Evolutionary conservation across 116 monocot species (phyloP).

Genomic region (Cymodocea nodosa): DNA sequence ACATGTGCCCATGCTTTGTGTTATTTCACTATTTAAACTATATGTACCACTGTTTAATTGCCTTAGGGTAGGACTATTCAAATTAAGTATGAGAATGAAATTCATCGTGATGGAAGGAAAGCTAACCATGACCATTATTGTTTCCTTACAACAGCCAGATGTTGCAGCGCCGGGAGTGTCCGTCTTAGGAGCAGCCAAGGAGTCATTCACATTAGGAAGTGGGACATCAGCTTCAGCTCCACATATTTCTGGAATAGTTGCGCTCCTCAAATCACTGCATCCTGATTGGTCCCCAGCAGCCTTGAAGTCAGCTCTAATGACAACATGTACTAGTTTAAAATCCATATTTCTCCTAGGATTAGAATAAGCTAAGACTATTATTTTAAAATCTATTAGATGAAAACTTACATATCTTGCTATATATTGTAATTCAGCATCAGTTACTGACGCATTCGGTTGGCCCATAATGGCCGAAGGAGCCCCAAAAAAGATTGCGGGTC

Average conservation of each 20-base stretch:
- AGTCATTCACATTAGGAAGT: constrained; percentile 3
- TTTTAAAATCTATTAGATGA: neutral
- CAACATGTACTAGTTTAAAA: constrained; percentile 22
- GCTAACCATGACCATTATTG: too few species aligned
- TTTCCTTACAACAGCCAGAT: constrained; percentile 33
- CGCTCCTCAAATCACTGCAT: constrained; percentile 36
- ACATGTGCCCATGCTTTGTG: too few species aligned
- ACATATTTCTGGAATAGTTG: constrained; percentile 31
- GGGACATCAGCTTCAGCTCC: constrained; percentile 55
- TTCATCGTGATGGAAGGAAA: too few species aligned
- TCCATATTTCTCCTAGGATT: too few species aligned
- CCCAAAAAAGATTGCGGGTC: constrained; percentile 34
- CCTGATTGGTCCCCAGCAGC: constrained; percentile 46
- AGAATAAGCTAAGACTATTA: neutral
- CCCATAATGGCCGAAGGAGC: constrained; percentile 32
- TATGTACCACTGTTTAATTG: too few species aligned
- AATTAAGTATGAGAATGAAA: too few species aligned
- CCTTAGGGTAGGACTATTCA: too few species aligned
- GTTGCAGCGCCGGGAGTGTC: constrained; percentile 58
- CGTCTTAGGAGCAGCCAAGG: constrained; percentile 27
- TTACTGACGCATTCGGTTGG: constrained; percentile 14
- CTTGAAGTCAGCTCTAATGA: constrained; percentile 45
- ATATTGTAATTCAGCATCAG: constrained; percentile 15
- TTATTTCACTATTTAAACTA: too few species aligned
- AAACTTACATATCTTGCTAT: neutral